Evolutionary conservation across 192 early-diverging fungal species (phyloP).

Genomic region (Coemansia sp.): DNA sequence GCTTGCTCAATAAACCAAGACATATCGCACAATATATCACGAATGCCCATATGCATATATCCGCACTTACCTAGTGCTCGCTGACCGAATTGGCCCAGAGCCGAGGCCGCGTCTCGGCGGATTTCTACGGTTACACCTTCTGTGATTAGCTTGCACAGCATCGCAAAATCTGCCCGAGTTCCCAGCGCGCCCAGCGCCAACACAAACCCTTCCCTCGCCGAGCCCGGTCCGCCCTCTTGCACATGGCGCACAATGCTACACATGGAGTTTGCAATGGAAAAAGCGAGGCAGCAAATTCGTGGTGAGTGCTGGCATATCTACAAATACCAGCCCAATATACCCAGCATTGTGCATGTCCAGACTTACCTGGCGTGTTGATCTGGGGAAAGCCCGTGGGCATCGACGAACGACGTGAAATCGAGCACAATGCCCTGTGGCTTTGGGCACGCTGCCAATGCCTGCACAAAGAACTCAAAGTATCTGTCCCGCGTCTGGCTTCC

Average conservation of each 20-base stretch:
- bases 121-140: conserved; percentile 37
- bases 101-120: conserved; percentile 35
- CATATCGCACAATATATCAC: neutral
- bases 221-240: conserved; percentile 26
- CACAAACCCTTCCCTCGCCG: conserved; percentile 45
- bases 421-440: conserved; percentile 18
- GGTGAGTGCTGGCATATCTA: neutral
- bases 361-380: conserved; percentile 38
- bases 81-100: conserved; percentile 33
- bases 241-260: conserved; percentile 29
- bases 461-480: conserved; percentile 37
- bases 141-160: conserved; percentile 20
- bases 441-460: conserved; percentile 26
- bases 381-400: conserved; percentile 22
- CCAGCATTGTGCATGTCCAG: neutral
- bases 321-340: neutral
- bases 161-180: conserved; percentile 12
- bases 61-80: conserved; percentile 21
- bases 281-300: neutral
- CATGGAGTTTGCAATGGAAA: neutral
- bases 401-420: conserved; percentile 41
- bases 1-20: neutral
- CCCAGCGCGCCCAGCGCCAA: conserved; percentile 38
- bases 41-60: neutral
- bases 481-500: neutral